Percentiles rank a stretch among this genome's conserved stretches.
Conservation (phyloP, 306 rosid genomes). For the Casuarina cunninghamiana region DNA sequence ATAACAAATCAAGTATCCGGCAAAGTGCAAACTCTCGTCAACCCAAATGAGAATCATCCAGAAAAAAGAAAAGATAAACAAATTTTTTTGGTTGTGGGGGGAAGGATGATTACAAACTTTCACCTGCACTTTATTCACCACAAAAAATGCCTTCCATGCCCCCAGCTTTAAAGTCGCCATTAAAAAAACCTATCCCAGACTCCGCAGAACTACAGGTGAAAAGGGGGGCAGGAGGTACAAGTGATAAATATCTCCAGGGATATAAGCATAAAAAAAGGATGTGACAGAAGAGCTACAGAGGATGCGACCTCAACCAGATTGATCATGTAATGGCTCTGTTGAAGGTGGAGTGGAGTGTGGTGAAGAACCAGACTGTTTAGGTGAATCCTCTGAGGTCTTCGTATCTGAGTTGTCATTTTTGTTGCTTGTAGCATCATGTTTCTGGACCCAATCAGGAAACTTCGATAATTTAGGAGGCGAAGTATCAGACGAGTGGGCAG, state of each 20-base stretch:
- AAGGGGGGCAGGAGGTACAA: slow-evolving; percentile 61
- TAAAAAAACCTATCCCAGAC: slow-evolving; percentile 40
- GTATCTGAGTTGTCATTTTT: slow-evolving; percentile 48
- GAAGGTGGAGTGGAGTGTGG: slow-evolving; percentile 44
- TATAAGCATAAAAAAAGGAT: slow-evolving; percentile 27
- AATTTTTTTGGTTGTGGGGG: background rate
- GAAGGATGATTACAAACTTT: slow-evolving; percentile 40
- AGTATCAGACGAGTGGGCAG: slow-evolving; percentile 45
- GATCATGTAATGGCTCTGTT: slow-evolving; percentile 55
- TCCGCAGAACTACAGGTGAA: slow-evolving; percentile 63
- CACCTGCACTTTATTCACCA: slow-evolving; percentile 87
- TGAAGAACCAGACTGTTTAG: slow-evolving; percentile 48
- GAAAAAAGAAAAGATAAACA: slow-evolving; percentile 5
- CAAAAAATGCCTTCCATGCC: slow-evolving; percentile 63
- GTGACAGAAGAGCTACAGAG: slow-evolving; percentile 8
- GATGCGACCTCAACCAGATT: slow-evolving; percentile 38
- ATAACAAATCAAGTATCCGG: background rate
- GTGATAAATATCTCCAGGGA: slow-evolving; percentile 49
- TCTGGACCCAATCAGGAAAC: slow-evolving; percentile 38
- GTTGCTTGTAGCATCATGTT: slow-evolving; percentile 28
- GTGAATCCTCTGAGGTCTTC: slow-evolving; percentile 42
- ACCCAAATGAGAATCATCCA: slow-evolving; percentile 23
- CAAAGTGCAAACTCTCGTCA: slow-evolving; percentile 3
- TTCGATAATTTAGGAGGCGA: slow-evolving; percentile 54
- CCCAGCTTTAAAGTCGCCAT: slow-evolving; percentile 47